Base-by-base conservation (phyloP, 257 asterid genomes). In the Rhazya stricta region DNA sequence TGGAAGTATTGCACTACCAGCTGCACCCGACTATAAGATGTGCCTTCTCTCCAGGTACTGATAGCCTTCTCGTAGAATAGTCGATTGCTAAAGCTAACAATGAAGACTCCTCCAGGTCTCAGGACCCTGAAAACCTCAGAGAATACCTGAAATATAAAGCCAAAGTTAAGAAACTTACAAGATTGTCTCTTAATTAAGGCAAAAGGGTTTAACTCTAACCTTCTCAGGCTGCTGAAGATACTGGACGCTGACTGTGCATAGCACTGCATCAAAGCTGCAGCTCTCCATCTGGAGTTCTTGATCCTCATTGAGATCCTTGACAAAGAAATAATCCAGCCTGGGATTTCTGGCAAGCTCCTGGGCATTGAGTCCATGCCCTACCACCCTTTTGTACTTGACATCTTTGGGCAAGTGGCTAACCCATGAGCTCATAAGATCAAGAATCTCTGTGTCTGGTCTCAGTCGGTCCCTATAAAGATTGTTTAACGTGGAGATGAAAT, bases 401-500 rank as follows among this genome's bases (percentile, higher is more conserved):
- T 92, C 89, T 41, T 82, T 67, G 66, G 96, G 97, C 81, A 92
- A 80, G 78, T 92, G 97, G 76, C 97, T 92, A 5, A 92, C 82
- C 98, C 97, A 92, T 0, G 97, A 92, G 67, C 98, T 91, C 96
- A 91, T 91, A 12, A 92, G 76, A 67, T 92, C 96, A 16, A 92
- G 93, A 74, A 91, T 84, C 71, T 92, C 97, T 85, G 75, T 80
- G 6, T 91, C 96, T 0, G 96, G 88, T n/a, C 86, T 82, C 77
- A 91, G 73, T 18, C 71, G 67, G 70, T 87, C 76, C 69, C 87
- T 74, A 78, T 91, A 92, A 12, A 89, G 83, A 79, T 81, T 68
- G 0, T 83, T 89, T 53, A 92, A 73, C 0, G 69, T 82, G 21
- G 89, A 81, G 67, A 92, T 88, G 88, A 92, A 92, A 30, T 69